Evolutionary conservation across 371 early-diverging fungal genomes (phyloP), one percentile per base, ranked within the genome.

Genomic region (Circinella minor): DNA sequence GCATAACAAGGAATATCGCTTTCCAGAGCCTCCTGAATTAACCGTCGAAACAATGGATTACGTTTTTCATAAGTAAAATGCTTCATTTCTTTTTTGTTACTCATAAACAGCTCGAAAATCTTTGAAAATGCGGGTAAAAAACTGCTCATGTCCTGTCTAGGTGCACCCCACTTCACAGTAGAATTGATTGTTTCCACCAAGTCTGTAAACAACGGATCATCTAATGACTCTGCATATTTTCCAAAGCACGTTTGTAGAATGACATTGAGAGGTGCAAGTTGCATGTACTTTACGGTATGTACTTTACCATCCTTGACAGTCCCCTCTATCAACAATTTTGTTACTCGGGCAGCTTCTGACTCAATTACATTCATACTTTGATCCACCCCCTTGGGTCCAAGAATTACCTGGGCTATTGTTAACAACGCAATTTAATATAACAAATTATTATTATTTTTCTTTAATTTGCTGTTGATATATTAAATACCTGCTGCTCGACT

Each of bases 171-270:
- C 13, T 57, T 63, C 34, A 67, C n/a, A 4, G 43, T 15, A 1
- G 39, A 39, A 27, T 63, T 39, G 17, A 67, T 51, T 48, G 51
- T 20, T 6, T 67, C 36, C 1, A 71, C 59, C 9, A 71, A 27
- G 4, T 36, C 57, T 1, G 8, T 2, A 51, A 63, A 67, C 63
- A 63, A 36, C 7, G 63, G 67, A 38, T 71, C 60, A 47, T 71
- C 67, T 0, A 39, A 17, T 17, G 67, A 67, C 6, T 18, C 14
- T 4, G 37, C 61, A 9, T 64, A 59, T 37, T 46, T 47, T 8
- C 46, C 72, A 63, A 71, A 67, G 49, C 63, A 65, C 1, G 63
- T 71, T 17, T n/a, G n/a, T 48, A 68, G 17, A 20, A 72, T 60
- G 4, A 68, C 46, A 17, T 72, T 72, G 1, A 65, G 20, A 9